These are phyloP conservation scores for Fusarium stilboides DNA, from an alignment of 2,329 filamentous ascomycete genomes.

Conservation along the genomic window DNA sequence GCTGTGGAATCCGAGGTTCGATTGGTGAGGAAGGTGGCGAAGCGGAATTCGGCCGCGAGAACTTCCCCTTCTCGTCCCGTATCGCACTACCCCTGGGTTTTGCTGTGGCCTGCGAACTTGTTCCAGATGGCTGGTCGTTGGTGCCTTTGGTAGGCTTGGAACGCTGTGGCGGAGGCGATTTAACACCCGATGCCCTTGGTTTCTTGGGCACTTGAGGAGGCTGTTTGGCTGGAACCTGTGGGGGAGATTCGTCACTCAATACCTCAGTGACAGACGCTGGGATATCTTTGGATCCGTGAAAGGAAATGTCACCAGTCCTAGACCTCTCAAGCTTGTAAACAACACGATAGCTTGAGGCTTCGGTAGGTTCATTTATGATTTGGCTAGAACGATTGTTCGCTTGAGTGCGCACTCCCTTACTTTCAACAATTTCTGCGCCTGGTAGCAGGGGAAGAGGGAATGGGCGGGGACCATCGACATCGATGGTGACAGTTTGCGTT, in stretches of 20 bases:
- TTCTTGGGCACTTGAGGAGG: constrained; percentile 34
- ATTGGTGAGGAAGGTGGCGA: constrained; percentile 31
- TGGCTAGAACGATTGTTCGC: constrained; percentile 32
- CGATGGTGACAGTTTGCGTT: constrained; percentile 75
- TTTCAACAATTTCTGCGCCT: constrained; percentile 72
- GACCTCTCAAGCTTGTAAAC: constrained; percentile 73
- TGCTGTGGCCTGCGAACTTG: constrained; percentile 8
- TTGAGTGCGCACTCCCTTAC: constrained; percentile 55
- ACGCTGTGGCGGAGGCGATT: constrained; percentile 33
- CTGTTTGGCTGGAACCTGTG: constrained; percentile 20
- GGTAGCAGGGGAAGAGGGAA: constrained; percentile 69
- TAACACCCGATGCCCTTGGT: constrained; percentile 6
- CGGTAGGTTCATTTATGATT: constrained; percentile 42
- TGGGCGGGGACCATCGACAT: constrained; percentile 68
- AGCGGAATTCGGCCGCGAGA: constrained; percentile 18
- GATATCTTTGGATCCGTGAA: constrained; percentile 54
- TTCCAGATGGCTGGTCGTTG: constrained; percentile 19
- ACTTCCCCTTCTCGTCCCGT: constrained; percentile 29
- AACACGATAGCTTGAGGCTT: constrained; percentile 64
- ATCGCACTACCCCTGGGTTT: constrained; percentile 12
- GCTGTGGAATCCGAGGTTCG: constrained; percentile 27
- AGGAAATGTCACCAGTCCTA: constrained; percentile 61
- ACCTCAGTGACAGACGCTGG: constrained; percentile 49
- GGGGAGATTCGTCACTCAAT: constrained; percentile 41
- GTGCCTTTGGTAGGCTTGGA: constrained; percentile 18